Evolutionary conservation across 345 rosid genomes (phyloP), one percentile per base, ranked within the genome.

Genomic region (Rhizophora apiculata): DNA sequence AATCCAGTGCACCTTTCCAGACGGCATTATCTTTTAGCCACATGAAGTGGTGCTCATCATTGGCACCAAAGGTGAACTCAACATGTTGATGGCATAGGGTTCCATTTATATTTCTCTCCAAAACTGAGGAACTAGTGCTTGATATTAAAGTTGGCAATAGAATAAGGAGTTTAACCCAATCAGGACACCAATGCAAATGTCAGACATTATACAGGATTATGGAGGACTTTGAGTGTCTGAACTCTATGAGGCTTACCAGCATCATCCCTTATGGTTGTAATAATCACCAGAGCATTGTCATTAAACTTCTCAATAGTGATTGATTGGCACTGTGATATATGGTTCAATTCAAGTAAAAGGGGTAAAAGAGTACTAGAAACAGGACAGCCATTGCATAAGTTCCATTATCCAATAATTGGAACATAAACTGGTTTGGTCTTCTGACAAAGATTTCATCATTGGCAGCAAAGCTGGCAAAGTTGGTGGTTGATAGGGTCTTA

Each of bases 391-490:
- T 32, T 11, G 26, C 29, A 1, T 10, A 19, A n/a, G 6, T 54
- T 36, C 18, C 19, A 1, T 16, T 22, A 2, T 49, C 34, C 27
- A 34, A 55, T 55, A 9, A 36, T 39, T 46, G 46, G 56, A 55
- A 8, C 24, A 19, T 53, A 26, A 36, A 65, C 62, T 31, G 61
- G 52, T 53, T 20, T 26, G 19, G 10, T 46, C 70, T 64, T 37
- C 2, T 37, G 32, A 29, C 70, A 55, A 37, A 34, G n/a, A 51
- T 43, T 39, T 53, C 34, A 27, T 64, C 59, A 76, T 76, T 80
- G 79, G 82, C 90, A 88, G 99, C 81, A 61, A 80, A 89, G 73
- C 78, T 92, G 78, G 94, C 96, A 10, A 87, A 81, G 78, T 66
- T 87, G 80, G 81, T 77, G 0, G 83, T 71, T 16, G 96, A 95